A percentile compares a stretch with the other conserved stretches of the same genome.
phyloP scores from a whole-genome alignment of 2,329 filamentous ascomycete genomes.

The Juglanconis sp. region DNA sequence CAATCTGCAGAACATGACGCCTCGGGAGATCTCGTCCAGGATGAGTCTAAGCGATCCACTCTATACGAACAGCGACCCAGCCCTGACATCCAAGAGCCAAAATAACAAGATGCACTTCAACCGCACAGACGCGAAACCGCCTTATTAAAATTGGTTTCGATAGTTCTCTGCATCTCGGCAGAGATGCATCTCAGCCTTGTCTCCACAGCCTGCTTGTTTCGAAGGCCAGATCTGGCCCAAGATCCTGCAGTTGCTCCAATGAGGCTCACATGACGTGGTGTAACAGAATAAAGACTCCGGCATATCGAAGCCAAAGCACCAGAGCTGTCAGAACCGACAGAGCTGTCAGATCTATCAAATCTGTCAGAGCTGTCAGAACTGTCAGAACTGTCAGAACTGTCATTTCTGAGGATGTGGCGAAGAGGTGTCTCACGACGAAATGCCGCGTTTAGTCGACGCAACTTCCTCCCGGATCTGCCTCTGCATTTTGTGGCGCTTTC shows the following conservation, averaged over 20 bases:
- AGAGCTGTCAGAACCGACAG: not conserved
- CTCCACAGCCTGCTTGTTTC: not conserved
- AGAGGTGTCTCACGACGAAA: not conserved
- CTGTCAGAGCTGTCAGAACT: not conserved
- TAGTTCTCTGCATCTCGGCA: not conserved
- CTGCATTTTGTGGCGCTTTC: not conserved
- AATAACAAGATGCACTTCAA: not conserved
- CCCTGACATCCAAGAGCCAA: not conserved
- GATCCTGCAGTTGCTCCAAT: not conserved
- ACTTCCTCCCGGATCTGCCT: not conserved
- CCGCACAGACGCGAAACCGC: slow-evolving; percentile 5
- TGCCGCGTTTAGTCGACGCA: not conserved
- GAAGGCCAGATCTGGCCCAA: not conserved
- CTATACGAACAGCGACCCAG: not conserved
- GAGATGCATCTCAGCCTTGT: not conserved
- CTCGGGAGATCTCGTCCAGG: not conserved
- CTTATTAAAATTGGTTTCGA: slow-evolving; percentile 1
- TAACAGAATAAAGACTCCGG: not conserved
- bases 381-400: not conserved
- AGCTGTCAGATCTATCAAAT: not conserved
- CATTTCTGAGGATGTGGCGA: not conserved
- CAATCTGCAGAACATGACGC: not conserved
- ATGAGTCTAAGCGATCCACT: not conserved
- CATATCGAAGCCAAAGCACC: not conserved
- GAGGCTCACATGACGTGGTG: not conserved